Evolutionary conservation across 345 rosid genomes (phyloP).

Genomic region (Syzygium aromaticum): DNA sequence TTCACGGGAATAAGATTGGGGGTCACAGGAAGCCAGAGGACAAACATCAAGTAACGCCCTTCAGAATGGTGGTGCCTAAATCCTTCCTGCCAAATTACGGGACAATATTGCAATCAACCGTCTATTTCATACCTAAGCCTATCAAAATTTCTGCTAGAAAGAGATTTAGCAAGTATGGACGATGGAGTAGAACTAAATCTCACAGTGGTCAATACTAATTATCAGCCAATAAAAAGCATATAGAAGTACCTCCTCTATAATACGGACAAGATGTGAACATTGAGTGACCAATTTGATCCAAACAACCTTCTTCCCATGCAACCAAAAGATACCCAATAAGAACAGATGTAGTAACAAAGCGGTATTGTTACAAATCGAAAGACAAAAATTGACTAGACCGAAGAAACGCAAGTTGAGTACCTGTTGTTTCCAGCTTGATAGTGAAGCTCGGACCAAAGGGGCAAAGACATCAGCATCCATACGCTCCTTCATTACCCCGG

Average conservation of each 20-base stretch:
- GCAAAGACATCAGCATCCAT: constrained; percentile 33
- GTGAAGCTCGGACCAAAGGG: constrained; percentile 35
- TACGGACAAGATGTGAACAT: constrained; percentile 30
- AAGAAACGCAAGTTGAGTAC: constrained; percentile 7
- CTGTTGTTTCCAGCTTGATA: constrained; percentile 40
- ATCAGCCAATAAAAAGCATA: too few species aligned
- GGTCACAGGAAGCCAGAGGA: constrained; percentile 42
- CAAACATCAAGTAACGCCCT: constrained; percentile 64
- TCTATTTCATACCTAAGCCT: not conserved
- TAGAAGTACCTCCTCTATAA: constrained; percentile 28
- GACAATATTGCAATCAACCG: not conserved
- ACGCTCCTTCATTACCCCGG: constrained; percentile 20
- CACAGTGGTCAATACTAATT: too few species aligned
- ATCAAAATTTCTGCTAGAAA: not conserved
- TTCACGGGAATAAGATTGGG: constrained; percentile 41
- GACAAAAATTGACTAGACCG: not conserved
- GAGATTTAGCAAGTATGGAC: not conserved
- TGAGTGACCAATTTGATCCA: constrained; percentile 55
- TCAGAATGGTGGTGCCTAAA: constrained; percentile 11
- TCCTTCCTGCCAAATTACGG: constrained; percentile 5
- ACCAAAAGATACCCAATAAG: not conserved
- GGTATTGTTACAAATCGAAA: not conserved
- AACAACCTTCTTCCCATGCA: too few species aligned
- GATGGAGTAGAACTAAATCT: not conserved
- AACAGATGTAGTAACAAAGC: not conserved